Evolutionary conservation across 441 rosid genomes (phyloP).

Genomic region (Erodium texanum): DNA sequence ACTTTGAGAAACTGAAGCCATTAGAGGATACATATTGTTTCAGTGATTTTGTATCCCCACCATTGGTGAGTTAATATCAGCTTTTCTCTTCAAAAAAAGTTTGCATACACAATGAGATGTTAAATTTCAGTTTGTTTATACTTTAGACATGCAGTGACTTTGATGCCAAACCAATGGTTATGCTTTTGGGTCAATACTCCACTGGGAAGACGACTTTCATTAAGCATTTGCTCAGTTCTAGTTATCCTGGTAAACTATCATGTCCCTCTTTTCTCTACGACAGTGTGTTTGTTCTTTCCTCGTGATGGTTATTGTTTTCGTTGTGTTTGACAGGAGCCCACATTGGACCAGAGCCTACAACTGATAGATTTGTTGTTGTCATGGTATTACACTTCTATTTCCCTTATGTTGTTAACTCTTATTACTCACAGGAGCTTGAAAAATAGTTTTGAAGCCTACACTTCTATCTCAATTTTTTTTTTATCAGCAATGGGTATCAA

Average conservation of each 20-base stretch:
- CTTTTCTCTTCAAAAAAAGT: background rate
- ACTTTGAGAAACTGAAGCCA: constrained; percentile 83
- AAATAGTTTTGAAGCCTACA: no score
- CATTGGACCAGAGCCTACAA: constrained; percentile 75
- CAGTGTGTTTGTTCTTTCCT: constrained; percentile 4
- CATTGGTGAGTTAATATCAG: constrained; percentile 46
- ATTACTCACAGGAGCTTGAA: no score
- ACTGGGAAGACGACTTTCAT: constrained; percentile 97
- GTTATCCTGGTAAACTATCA: constrained; percentile 65
- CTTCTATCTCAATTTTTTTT: no score
- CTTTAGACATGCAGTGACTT: constrained; percentile 83
- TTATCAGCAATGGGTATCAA: no score
- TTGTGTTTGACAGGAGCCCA: constrained; percentile 46
- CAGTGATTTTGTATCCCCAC: constrained; percentile 80
- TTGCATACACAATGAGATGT: background rate
- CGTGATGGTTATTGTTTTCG: background rate
- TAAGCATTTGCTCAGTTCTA: constrained; percentile 72
- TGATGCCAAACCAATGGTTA: constrained; percentile 98
- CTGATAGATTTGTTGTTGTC: constrained; percentile 68
- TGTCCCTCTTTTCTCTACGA: background rate
- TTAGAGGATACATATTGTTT: constrained; percentile 73
- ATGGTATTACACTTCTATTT: constrained; percentile 34
- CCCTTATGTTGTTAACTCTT: no score
- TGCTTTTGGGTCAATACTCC: constrained; percentile 95
- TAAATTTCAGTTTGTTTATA: background rate